Evolutionary conservation across 306 rosid species (phyloP), one percentile per base, ranked within the genome.

Genomic region (Trifolium dubium): DNA sequence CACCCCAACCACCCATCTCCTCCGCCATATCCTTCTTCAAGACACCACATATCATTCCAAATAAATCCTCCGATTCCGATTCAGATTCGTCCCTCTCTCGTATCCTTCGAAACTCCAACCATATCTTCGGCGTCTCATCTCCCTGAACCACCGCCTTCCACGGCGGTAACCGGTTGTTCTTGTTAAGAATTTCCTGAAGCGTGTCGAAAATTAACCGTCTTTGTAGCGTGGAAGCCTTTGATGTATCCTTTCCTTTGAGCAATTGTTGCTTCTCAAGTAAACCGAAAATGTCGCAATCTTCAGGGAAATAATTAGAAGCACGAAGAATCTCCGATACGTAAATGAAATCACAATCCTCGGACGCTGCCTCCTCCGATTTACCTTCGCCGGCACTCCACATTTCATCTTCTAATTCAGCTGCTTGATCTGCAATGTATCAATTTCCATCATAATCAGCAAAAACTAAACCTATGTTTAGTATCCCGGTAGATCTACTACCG

Each of bases 201-300:
- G 88, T 90, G 78, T 94, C 99, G 64, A 94, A 94, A 9, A 92
- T 80, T 23, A 92, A 81, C 72, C 83, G 84, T 67, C 99, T 86
- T 10, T 83, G 83, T 4, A 92, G 83, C 7, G 47, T 87, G 0
- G 90, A 86, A 3, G 78, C 85, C 64, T 79, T 75, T 1, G 92
- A 87, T 19, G 87, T 77, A 67, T 91, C 96, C n/a, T 79, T 94
- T 8, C 98, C 97, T 11, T 85, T 89, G 5, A 79, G 77, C 53
- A 77, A 61, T 12, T 84, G 97, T 43, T 92, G 94, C 84, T 90
- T 86, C 84, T 94, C 99, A 1, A 94, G 82, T 18, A 87, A 64
- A 2, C 59, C 19, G 64, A 94, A 94, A 13, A 89, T 8, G 67
- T 94, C 86, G 6, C 88, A 63, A 32, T 86, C 89, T 2, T 90